phyloP scores from a whole-genome alignment of 805 yeast genomes.

The Teunomyces tritomae region DNA sequence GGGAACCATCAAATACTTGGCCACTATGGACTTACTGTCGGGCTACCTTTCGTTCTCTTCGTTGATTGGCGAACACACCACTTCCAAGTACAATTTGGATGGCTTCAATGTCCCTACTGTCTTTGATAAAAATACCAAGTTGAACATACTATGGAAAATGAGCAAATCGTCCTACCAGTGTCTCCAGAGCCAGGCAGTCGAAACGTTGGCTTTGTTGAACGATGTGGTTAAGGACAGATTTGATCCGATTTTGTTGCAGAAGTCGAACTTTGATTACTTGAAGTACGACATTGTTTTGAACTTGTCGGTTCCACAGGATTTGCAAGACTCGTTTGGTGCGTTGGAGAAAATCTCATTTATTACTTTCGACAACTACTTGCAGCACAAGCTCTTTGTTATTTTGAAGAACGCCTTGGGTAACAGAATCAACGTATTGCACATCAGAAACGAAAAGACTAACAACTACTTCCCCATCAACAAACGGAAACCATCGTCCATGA shows the following conservation, averaged over 20 bases:
- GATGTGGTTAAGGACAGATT: conserved; percentile 85
- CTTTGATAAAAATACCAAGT: conserved; percentile 70
- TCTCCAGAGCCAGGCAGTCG: conserved; percentile 62
- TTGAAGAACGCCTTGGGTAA: conserved; percentile 57
- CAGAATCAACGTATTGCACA: conserved; percentile 39
- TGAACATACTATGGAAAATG: conserved; percentile 82
- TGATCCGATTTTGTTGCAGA: conserved; percentile 68
- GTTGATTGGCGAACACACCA: conserved; percentile 41
- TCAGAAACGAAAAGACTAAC: conserved; percentile 23
- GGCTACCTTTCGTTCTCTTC: conserved; percentile 73
- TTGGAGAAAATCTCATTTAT: conserved; percentile 69
- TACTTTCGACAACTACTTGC: conserved; percentile 64
- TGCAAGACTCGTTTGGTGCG: conserved; percentile 57
- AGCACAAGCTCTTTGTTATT: conserved; percentile 57
- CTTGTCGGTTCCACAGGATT: conserved; percentile 45
- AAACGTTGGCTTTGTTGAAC: conserved; percentile 65
- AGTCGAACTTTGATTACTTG: conserved; percentile 50
- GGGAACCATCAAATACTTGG: conserved; percentile 78
- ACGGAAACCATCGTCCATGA: conserved; percentile 49
- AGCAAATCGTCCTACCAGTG: conserved; percentile 61
- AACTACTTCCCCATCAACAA: conserved; percentile 43
- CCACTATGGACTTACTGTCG: conserved; percentile 66
- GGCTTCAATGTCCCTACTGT: conserved; percentile 76
- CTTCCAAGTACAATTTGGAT: conserved; percentile 44
- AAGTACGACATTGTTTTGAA: conserved; percentile 65